These are phyloP conservation scores for Phylloporus sp. DNA, from an alignment of 768 basidiomycete genomes.

Conservation along the genomic window DNA sequence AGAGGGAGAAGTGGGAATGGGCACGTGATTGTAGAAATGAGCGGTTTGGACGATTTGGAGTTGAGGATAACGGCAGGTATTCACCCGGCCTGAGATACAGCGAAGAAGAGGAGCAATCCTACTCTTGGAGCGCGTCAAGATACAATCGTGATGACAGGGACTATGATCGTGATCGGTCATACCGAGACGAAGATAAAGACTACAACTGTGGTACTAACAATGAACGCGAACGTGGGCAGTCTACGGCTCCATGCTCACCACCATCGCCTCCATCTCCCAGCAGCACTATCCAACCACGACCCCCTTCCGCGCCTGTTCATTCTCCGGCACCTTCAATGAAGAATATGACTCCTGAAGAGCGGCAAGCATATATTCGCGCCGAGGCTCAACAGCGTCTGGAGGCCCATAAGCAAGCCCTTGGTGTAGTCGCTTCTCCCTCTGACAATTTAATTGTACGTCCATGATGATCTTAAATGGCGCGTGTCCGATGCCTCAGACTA, in stretches of 20 bases:
- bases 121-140: slow-evolving; percentile 39
- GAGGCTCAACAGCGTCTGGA: slow-evolving; percentile 81
- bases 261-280: slow-evolving; percentile 43
- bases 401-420: slow-evolving; percentile 81
- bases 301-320: slow-evolving; percentile 49
- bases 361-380: slow-evolving; percentile 68
- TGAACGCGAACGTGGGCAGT: slow-evolving; percentile 34
- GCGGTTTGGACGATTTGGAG: slow-evolving; percentile 65
- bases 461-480: too few relatives aligned
- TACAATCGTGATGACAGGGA: slow-evolving; percentile 38
- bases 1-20: slow-evolving; percentile 77
- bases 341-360: slow-evolving; percentile 82
- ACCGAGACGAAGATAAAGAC: slow-evolving; percentile 30
- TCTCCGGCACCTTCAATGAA: slow-evolving; percentile 61
- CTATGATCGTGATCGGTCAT: slow-evolving; percentile 28
- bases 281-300: slow-evolving; percentile 40
- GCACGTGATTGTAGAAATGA: slow-evolving; percentile 77
- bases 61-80: slow-evolving; percentile 33
- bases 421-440: slow-evolving; percentile 50
- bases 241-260: slow-evolving; percentile 40
- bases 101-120: slow-evolving; percentile 51
- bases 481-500: too few relatives aligned
- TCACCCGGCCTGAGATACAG: slow-evolving; percentile 30
- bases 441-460: too few relatives aligned
- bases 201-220: slow-evolving; percentile 21